A percentile compares a stretch with the other conserved stretches of the same genome.
These are phyloP conservation scores for Zanthoxylum bungeanum DNA, from an alignment of 345 rosid species.

Conservation along the genomic window DNA sequence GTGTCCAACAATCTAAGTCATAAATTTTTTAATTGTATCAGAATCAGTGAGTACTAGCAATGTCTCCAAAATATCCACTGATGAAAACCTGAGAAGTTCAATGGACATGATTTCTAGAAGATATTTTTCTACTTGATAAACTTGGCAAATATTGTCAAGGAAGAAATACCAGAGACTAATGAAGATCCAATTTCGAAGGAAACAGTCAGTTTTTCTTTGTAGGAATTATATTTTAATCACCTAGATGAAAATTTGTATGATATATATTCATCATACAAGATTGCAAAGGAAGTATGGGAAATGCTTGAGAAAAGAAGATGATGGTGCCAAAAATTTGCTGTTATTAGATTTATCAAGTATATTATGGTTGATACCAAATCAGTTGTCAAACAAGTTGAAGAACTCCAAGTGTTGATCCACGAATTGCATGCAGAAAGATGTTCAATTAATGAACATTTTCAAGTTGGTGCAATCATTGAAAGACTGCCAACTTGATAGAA, in stretches of 20 bases:
- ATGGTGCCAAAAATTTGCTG: neutral
- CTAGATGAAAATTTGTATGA: neutral
- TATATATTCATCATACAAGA: neutral
- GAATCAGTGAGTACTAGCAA: too few relatives aligned
- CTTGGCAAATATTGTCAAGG: neutral
- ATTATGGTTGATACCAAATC: neutral
- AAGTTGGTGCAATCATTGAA: neutral
- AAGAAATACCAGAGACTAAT: neutral
- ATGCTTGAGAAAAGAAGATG: neutral
- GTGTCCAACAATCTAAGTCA: too few relatives aligned
- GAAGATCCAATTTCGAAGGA: neutral
- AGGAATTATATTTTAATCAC: too few relatives aligned
- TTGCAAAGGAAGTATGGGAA: neutral
- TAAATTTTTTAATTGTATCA: too few relatives aligned
- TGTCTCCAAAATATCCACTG: too few relatives aligned
- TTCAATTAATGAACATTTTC: neutral
- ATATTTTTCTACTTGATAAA: too few relatives aligned
- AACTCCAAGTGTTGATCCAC: neutral
- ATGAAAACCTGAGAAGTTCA: neutral
- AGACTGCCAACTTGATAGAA: neutral
- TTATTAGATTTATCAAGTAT: neutral
- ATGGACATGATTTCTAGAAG: neutral
- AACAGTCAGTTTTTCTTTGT: too few relatives aligned
- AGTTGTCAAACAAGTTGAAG: neutral
- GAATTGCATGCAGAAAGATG: neutral